Conservation (phyloP, 2,329 filamentous ascomycete species). For the Pseudocercospora fuligena region DNA sequence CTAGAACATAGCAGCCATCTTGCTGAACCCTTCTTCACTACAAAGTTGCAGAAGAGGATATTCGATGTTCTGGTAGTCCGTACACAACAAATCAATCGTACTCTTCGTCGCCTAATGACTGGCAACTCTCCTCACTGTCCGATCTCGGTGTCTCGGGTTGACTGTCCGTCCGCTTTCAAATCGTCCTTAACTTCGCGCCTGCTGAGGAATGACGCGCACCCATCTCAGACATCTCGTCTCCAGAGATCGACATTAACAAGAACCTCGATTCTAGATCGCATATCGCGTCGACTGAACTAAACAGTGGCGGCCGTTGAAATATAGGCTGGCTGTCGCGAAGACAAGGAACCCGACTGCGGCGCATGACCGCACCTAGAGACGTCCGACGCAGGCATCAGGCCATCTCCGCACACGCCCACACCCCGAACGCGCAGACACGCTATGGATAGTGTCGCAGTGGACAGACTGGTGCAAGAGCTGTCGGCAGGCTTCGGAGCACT, state of each 20-base stretch:
- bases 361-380: background rate
- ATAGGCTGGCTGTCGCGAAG: background rate
- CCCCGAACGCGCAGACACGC: background rate
- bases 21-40: background rate
- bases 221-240: background rate
- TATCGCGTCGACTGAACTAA: background rate
- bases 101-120: background rate
- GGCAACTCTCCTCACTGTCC: background rate
- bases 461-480: constrained; percentile 46
- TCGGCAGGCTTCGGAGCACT: constrained; percentile 52
- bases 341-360: background rate
- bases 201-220: constrained; percentile 5
- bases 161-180: constrained; percentile 1
- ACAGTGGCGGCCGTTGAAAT: background rate
- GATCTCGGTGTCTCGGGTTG: background rate
- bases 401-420: background rate
- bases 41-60: background rate
- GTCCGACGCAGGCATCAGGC: background rate
- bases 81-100: background rate
- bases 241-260: background rate
- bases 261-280: background rate
- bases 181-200: background rate
- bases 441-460: constrained; percentile 26
- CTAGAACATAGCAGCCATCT: background rate
- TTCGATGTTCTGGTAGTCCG: background rate